Evolutionary conservation across 176 grass and related monocot species (phyloP).

Genomic region (Otatea glauca): DNA sequence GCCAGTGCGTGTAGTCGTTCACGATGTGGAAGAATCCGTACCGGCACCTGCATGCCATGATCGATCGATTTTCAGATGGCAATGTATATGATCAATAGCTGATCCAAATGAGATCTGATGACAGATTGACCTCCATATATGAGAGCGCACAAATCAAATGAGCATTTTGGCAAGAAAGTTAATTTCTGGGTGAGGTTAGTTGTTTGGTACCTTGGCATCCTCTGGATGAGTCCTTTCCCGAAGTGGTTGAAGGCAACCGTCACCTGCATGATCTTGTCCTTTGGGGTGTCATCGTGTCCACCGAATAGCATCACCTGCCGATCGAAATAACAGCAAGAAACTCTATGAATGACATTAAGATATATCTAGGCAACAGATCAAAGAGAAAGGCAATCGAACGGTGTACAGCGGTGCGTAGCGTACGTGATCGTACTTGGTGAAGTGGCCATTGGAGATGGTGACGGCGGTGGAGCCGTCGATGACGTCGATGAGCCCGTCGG

Average conservation of each 20-base stretch:
- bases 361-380: background rate
- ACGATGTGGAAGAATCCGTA: slow-evolving; percentile 75
- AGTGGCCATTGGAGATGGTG: slow-evolving; percentile 76
- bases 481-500: slow-evolving; percentile 70
- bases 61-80: background rate
- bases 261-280: slow-evolving; percentile 70
- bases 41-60: slow-evolving; percentile 39
- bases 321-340: background rate
- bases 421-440: slow-evolving; percentile 67
- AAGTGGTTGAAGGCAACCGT: slow-evolving; percentile 87
- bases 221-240: slow-evolving; percentile 67
- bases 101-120: no score
- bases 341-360: background rate
- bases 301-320: slow-evolving; percentile 62
- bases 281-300: slow-evolving; percentile 48
- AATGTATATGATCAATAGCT: background rate
- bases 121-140: no score
- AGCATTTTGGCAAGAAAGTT: background rate
- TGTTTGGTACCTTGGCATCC: slow-evolving; percentile 44
- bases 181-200: no score
- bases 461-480: slow-evolving; percentile 65
- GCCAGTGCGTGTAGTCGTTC: slow-evolving; percentile 84
- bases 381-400: background rate
- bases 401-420: background rate
- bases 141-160: no score